Base-by-base conservation (phyloP, 805 yeast species). In the Kodamaea laetipori region DNA sequence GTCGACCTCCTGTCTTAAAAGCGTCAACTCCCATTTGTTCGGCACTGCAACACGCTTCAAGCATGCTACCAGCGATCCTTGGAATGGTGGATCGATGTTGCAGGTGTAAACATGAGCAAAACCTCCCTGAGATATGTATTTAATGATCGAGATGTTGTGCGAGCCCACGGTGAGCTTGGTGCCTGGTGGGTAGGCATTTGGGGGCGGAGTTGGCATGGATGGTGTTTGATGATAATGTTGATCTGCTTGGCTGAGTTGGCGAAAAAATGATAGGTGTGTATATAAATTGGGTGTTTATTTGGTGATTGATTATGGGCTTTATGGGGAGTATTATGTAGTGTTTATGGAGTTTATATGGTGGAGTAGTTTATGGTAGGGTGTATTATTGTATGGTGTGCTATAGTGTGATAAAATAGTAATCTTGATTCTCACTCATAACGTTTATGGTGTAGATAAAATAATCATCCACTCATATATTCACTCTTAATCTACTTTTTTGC, bases 21-120 rank as follows among this genome's bases (percentile, higher is more conserved):
- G 77, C 54, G 86, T 88, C 60, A 94, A 73, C 41, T 85, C 86
- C 56, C 81, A 78, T 64, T 94, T 94, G 60, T 85, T 89, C 3
- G 97, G 97, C 3, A 94, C 99, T 24, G 84, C 84, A n/a, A 94
- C 98, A 50, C 99, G 77, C 64, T 94, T 94, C 56, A 94, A 72
- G 61, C 98, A 94, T 4, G 92, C 97, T 9, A 74, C 63, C 43
- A 63, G 64, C 39, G 73, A 63, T 13, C 79, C 80, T 11, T 76
- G 71, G 50, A 72, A 69, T 47, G 79, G 78, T 5, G 90, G 90
- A 19, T 76, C 72, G 13, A 86, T 80, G 37, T 76, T 76, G 48
- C 90, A 92, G 12, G 85, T 78, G 63, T 94, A 94, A 4, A 94
- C 97, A 61, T 87, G 95, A 8, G 99, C 98, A 73, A 88, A 94